Base-by-base conservation (phyloP, 331 rosid genomes). In the Stylosanthes scabra region DNA sequence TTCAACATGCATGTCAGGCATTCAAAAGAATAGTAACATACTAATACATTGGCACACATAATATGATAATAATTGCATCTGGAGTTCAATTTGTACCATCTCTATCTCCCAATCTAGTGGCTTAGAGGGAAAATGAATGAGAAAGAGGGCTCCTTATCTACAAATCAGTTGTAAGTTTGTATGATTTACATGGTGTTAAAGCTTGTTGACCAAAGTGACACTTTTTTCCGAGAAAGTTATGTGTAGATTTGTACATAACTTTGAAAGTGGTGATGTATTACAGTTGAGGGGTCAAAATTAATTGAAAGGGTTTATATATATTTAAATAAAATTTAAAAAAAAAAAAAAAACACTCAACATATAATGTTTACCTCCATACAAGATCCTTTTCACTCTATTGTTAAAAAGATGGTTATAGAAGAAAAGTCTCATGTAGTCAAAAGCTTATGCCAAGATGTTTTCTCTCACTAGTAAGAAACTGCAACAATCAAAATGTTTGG, bases 381-480 rank as follows among this genome's bases (percentile, higher is more conserved):
- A 56, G 37, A 27, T 16, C 61, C 61, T 9, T 56, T 56, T 7
- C 10, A n/a, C 14, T 37, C 13, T 14, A 61, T 7, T 9, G 1
- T 6, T 61, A 37, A 44, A 6, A 61, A 60, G 8, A 47, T 47
- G 60, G 55, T 8, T 31, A 69, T 54, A 44, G 57, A 55, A 41
- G 37, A 46, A 2, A 41, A 7, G 15, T 51, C 4, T 31, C 2
- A 31, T n/a, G 4, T 31, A 31, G 14, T 31, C 14, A 56, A 57
- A 72, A 9, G 45, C 50, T 34, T n/a, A 15, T 25, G 25, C 9
- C 40, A 16, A 58, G 40, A 63, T 49, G 44, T 15, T 59, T 66
- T 20, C 72, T 63, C 49, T 66, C 28, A n/a, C 25, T 10, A 25
- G 3, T 67, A 51, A 73, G 62, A 67, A 29, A 41, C 52, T 28